These are phyloP conservation scores for Alternaria rosae DNA, from an alignment of 2,329 filamentous ascomycete species.

Conservation along the genomic window DNA sequence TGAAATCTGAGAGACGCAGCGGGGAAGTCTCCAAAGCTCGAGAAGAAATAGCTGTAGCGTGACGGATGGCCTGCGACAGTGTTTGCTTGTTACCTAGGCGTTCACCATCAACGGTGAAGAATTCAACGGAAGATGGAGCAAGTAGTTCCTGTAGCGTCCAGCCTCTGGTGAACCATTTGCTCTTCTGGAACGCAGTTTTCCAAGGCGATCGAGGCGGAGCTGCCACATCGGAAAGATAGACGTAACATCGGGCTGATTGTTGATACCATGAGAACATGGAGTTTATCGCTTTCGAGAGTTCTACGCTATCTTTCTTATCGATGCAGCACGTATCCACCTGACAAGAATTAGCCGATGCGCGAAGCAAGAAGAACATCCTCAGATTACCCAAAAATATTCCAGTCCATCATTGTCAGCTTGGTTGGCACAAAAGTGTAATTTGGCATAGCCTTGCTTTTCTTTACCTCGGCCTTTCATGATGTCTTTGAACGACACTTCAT, in stretches of 20 bases:
- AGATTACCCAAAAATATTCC: not conserved
- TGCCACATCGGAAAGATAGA: slow-evolving; percentile 7
- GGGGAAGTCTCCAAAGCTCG: not conserved
- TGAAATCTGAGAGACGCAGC: not conserved
- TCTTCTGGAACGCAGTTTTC: not conserved
- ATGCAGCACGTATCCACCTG: slow-evolving; percentile 12
- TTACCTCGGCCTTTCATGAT: slow-evolving; percentile 6
- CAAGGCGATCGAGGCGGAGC: not conserved
- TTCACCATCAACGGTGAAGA: not conserved
- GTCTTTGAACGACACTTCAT: slow-evolving; percentile 15
- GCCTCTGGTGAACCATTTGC: slow-evolving; percentile 8
- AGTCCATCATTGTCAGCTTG: slow-evolving; percentile 5
- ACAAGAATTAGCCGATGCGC: not conserved
- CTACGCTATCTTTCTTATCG: not conserved
- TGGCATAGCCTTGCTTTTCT: slow-evolving; percentile 6
- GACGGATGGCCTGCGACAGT: not conserved
- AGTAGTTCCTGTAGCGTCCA: slow-evolving; percentile 15
- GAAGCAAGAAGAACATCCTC: not conserved
- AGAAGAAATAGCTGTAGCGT: not conserved
- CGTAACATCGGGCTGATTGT: slow-evolving; percentile 4
- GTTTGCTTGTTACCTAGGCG: not conserved
- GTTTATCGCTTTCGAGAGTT: slow-evolving; percentile 6
- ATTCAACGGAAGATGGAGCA: not conserved
- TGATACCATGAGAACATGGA: slow-evolving; percentile 11
- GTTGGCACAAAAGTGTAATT: slow-evolving; percentile 12